Base-by-base conservation (phyloP, 371 early-diverging fungal species). In the Rhizopus delemar region DNA sequence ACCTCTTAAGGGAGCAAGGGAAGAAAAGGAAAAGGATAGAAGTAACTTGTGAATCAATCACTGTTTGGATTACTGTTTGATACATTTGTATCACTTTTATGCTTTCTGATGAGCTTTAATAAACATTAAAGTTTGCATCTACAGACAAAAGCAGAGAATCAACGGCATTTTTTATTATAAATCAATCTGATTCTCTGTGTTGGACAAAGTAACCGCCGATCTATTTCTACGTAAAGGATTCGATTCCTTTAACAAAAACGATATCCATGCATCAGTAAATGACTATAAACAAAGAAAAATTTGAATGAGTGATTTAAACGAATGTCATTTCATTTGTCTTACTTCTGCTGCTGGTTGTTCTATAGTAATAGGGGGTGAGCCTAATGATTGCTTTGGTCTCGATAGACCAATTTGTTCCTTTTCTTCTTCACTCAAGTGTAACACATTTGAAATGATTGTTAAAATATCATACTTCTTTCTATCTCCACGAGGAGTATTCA, bases 181-280 rank as follows among this genome's bases (percentile, higher is more conserved):
- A 11, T 60, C 65, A 46, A 56, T 57, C 15, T 59, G 34, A 41
- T 60, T 61, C n/a, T 51, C 56, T 11, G 57, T 32, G 12, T 51
- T 66, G 31, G 67, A 55, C 49, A 68, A 60, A 36, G 59, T 49
- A 4, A 56, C 57, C 4, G 56, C 57, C 5, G 68, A 68, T 41
- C 63, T 46, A 45, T 68, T 68, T 48, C 68, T 56, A 33, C 68
- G 51, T 45, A 68, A 53, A 5, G 68, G 68, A 22, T 66, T 81
- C 0, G 89, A 86, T 58, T 90, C 90, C 35, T 86, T 86, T 16
- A 88, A 75, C 59, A 93, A 71, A 69, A 90, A 93, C 9, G 90
- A 88, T 39, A 93, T 92, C 94, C 94, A 93, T 58, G 90, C 86
- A 63, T 93, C 93, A 28, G 90, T 88, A 60, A 93, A 91, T 57